phyloP scores from a whole-genome alignment of 2,329 filamentous ascomycete genomes.

The Falciphora oryzae region DNA sequence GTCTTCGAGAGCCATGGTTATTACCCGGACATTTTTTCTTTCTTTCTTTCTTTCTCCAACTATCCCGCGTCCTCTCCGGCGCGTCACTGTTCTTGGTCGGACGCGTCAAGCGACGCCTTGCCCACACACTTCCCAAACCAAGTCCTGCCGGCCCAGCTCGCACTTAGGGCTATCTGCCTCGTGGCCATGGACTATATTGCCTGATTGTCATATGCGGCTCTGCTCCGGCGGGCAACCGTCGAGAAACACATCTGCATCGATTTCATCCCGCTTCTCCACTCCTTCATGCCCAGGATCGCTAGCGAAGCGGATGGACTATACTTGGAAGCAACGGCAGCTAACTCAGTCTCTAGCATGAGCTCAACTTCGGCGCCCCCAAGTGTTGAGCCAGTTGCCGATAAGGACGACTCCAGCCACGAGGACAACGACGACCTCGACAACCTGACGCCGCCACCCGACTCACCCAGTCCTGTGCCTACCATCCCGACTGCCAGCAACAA shows the following conservation, averaged over 20 bases:
- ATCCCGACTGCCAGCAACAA: conserved; percentile 30
- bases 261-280: neutral
- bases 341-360: neutral
- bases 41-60: neutral
- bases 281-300: neutral
- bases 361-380: neutral
- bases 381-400: neutral
- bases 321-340: neutral
- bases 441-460: conserved; percentile 38
- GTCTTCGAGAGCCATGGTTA: neutral
- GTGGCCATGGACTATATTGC: neutral
- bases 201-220: neutral
- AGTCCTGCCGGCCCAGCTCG: too few relatives aligned
- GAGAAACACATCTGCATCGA: neutral
- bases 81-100: neutral
- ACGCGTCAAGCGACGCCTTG: neutral
- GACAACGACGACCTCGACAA: conserved; percentile 34
- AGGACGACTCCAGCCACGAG: conserved; percentile 27
- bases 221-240: neutral
- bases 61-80: too few relatives aligned
- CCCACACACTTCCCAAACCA: neutral
- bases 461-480: conserved; percentile 18
- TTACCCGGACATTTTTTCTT: neutral
- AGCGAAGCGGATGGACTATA: neutral
- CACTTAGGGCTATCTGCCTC: too few relatives aligned